phyloP scores from a whole-genome alignment of 495 filamentous ascomycete genomes.

The Penicillium maclennaniae region DNA sequence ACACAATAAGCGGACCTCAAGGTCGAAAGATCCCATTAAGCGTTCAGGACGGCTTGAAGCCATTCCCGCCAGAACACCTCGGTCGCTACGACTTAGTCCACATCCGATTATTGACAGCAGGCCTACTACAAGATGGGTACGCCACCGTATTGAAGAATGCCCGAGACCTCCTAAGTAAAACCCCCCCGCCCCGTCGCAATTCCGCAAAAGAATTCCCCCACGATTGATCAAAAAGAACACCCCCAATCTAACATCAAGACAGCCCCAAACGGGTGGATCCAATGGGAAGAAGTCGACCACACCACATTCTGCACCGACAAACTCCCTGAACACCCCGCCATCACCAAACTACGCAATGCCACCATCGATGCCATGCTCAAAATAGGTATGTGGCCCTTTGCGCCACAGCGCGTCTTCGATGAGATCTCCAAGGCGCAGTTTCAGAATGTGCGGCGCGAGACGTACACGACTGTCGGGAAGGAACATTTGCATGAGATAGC shows the following conservation, averaged over 20 bases:
- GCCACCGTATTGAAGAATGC: constrained; percentile 20
- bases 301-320: constrained; percentile 15
- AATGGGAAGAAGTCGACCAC: constrained; percentile 35
- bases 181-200: background rate
- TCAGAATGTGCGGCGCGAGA: constrained; percentile 6
- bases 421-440: constrained; percentile 8
- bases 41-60: constrained; percentile 29
- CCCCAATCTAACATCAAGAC: constrained; percentile 19
- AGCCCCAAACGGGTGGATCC: constrained; percentile 36
- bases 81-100: constrained; percentile 36
- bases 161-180: constrained; percentile 30
- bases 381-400: constrained; percentile 13
- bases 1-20: constrained; percentile 1
- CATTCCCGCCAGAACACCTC: constrained; percentile 26
- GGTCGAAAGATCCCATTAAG: constrained; percentile 10
- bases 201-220: no score
- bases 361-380: constrained; percentile 14
- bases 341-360: constrained; percentile 6
- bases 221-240: constrained; percentile 2
- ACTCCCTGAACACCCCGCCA: constrained; percentile 6
- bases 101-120: constrained; percentile 27
- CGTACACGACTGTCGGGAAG: constrained; percentile 12
- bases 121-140: constrained; percentile 23
- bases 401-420: constrained; percentile 11
- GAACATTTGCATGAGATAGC: constrained; percentile 10